A percentile compares a stretch with the other conserved stretches of the same genome.
Conservation (phyloP, 2,329 filamentous ascomycete genomes). For the Clarireedia monteithiana region DNA sequence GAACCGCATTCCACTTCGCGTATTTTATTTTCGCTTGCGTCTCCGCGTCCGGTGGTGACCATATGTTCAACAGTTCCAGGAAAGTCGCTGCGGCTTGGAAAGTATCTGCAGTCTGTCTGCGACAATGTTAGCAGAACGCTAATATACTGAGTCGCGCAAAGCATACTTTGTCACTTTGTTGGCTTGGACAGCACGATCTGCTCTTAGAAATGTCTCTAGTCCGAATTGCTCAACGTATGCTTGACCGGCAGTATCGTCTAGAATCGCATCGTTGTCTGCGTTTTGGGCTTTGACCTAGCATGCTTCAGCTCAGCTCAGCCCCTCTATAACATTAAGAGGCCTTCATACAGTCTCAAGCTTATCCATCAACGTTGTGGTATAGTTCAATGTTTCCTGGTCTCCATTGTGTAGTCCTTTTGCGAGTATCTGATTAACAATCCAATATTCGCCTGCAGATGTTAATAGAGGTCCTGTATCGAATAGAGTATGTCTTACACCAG, state of each 20-base stretch:
- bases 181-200: slow-evolving; percentile 71
- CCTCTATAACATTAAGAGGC: background rate
- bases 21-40: slow-evolving; percentile 84
- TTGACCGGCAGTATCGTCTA: slow-evolving; percentile 78
- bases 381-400: slow-evolving; percentile 71
- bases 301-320: slow-evolving; percentile 2
- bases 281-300: slow-evolving; percentile 62
- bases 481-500: slow-evolving; percentile 63
- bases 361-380: slow-evolving; percentile 82
- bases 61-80: slow-evolving; percentile 79
- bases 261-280: slow-evolving; percentile 70
- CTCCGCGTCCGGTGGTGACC: slow-evolving; percentile 69
- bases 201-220: slow-evolving; percentile 76
- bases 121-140: background rate
- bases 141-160: background rate
- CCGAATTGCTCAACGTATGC: slow-evolving; percentile 94
- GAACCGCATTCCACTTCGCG: slow-evolving; percentile 88
- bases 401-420: slow-evolving; percentile 68
- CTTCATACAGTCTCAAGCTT: slow-evolving; percentile 66
- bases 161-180: slow-evolving; percentile 82
- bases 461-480: slow-evolving; percentile 8
- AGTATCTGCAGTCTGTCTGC: slow-evolving; percentile 74
- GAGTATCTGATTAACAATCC: slow-evolving; percentile 88
- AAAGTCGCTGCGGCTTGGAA: slow-evolving; percentile 91
- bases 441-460: slow-evolving; percentile 65